Evolutionary conservation across 2,329 filamentous ascomycete genomes (phyloP), one percentile per base, ranked within the genome.

Genomic region (Hypoxylon sp.): DNA sequence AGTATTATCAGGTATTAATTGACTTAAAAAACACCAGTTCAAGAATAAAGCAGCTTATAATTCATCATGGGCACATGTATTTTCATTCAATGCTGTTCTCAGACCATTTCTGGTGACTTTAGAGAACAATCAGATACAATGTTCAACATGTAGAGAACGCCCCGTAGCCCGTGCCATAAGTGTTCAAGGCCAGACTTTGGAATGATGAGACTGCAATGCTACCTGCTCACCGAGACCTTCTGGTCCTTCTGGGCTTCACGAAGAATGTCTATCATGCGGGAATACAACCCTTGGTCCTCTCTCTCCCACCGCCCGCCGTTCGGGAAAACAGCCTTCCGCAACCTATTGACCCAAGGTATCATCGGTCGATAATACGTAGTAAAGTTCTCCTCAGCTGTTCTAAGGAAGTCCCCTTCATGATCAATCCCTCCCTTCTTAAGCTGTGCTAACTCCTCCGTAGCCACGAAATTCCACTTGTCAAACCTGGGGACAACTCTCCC

Each of bases 291-390:
- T 19, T 16, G n/a, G 29, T 63, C 50, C 30, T 42, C 50, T 37
- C 21, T 57, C 27, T 62, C 3, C 12, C 34, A 7, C 13, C 8
- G 36, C 62, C 63, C 53, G 8, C 66, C 69, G 56, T 25, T 25
- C 21, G 21, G 21, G 9, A 73, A 75, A 4, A 74, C 64, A 3
- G 49, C 58, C 31, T 55, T 68, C 44, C 50, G 37, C 11, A 53
- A 58, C 54, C 52, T 62, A 46, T 73, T 75, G 7, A 76, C 61
- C 61, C 61, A 73, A 49, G 66, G 66, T 17, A 71, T 61, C 13
- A 76, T 61, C 21, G 69, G 60, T 44, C 68, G 37, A 53, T 73
- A 75, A 43, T 73, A 72, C 13, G 48, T 5, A 3, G 69, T 74
- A 43, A 72, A 75, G 30, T 65, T 47, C 6, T 66, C 54, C 6